Base-by-base conservation (phyloP, 148 eudicot species). In the Polygonum maritimum region DNA sequence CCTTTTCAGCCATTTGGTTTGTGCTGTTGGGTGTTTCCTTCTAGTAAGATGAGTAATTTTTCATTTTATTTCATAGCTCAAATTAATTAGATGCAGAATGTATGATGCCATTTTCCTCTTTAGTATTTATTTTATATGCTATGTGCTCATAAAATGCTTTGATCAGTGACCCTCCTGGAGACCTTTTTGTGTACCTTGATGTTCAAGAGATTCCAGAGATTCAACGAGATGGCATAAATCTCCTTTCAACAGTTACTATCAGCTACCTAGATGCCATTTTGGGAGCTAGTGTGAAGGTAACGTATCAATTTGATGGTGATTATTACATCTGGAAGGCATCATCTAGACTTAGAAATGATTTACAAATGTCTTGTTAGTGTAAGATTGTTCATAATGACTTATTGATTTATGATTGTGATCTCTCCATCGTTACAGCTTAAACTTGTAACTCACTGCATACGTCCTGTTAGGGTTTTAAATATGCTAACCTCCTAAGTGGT, bases 181-280 rank as follows among this genome's bases (percentile, higher is more conserved):
- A 95, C 87, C 99, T 95, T 75, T 95, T 76, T 83, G 99, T 95
- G 51, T 90, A 88, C 80, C 99, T 95, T 80, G 92, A 92, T 70
- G 85, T 95, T 80, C 83, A 86, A 80, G 99, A 95, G 82, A 92
- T 92, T 55, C 89, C 92, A 16, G 96, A 89, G 84, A 95, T 95
- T 78, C 96, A 90, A 86, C 86, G 99, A 83, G 99, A 95, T 80
- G 99, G 99, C 79, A 86, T 95, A 82, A 90, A 95, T 88, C 94
- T 95, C 35, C 65, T 49, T 49, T 95, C 99, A 77, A 79, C 91
- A 71, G 72, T 95, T 78, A 83, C 97, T 60, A 74, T 95, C 52
- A 84, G 88, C 80, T 95, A 95, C 83, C 79, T 91, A 74, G 97
- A 95, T 83, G 99, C 99, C 81, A 95, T 95, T 82, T 82, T 95